Evolutionary conservation across 2,329 filamentous ascomycete species (phyloP).

Genomic region (Colletotrichum liriopes): DNA sequence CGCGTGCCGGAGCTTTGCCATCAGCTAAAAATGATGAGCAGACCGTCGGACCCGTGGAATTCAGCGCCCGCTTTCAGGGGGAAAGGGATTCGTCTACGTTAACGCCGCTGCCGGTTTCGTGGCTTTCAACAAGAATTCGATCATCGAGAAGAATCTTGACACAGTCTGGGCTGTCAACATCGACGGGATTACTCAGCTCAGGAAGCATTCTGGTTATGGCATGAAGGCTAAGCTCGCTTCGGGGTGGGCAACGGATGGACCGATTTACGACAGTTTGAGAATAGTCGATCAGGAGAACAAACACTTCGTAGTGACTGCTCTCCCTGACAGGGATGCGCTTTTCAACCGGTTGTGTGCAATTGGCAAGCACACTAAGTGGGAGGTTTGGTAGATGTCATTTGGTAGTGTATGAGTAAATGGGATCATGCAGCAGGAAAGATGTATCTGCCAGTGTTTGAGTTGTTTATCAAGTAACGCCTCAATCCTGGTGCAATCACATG

Average conservation of each 20-base stretch:
- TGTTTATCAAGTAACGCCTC: neutral
- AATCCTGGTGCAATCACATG: no score
- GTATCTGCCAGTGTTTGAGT: neutral
- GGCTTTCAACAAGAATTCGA: constrained; percentile 7
- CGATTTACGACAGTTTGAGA: constrained; percentile 17
- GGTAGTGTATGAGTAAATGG: neutral
- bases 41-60: constrained; percentile 12
- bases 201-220: constrained; percentile 26
- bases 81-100: constrained; percentile 15
- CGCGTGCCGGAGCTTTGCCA: constrained; percentile 5
- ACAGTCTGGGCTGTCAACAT: constrained; percentile 14
- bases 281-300: constrained; percentile 1
- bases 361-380: constrained; percentile 1
- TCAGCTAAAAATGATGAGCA: neutral
- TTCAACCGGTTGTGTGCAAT: neutral
- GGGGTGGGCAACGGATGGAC: constrained; percentile 22
- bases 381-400: neutral
- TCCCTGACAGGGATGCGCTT: constrained; percentile 1
- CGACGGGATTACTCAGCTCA: constrained; percentile 11
- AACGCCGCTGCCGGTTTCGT: constrained; percentile 6
- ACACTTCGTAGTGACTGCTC: neutral
- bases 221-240: constrained; percentile 27
- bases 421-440: no score
- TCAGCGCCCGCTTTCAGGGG: constrained; percentile 19
- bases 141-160: constrained; percentile 2